Conservation (phyloP, 768 basidiomycete species). For the Hysterangium stoloniferum region DNA sequence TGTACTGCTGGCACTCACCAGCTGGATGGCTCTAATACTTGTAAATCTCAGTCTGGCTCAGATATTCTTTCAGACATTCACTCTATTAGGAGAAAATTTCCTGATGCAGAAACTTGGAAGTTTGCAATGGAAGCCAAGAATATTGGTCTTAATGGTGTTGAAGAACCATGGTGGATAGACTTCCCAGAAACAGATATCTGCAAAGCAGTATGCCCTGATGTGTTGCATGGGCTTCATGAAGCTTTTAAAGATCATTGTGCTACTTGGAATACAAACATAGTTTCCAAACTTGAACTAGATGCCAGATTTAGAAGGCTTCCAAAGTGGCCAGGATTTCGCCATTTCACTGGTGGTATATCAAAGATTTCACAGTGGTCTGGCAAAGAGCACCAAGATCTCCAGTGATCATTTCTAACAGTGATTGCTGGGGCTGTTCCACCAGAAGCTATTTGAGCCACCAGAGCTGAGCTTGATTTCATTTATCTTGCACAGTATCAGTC, state of each 20-base stretch:
- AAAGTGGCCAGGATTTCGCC: conserved; percentile 25
- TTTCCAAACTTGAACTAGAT: conserved; percentile 30
- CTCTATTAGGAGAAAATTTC: background rate
- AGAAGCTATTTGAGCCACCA: background rate
- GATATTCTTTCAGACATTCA: background rate
- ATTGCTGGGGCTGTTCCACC: conserved; percentile 4
- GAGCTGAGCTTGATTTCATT: conserved; percentile 21
- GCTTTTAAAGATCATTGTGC: conserved; percentile 15
- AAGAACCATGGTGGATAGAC: conserved; percentile 13
- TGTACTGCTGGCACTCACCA: background rate
- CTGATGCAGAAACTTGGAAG: background rate
- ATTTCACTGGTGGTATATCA: conserved; percentile 39
- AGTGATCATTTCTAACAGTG: background rate
- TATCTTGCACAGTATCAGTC: conserved; percentile 21
- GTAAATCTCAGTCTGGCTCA: background rate
- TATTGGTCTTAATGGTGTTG: background rate
- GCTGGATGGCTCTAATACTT: background rate
- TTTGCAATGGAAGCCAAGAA: background rate
- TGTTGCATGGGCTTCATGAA: conserved; percentile 5
- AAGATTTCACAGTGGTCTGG: conserved; percentile 36
- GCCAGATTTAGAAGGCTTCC: conserved; percentile 26
- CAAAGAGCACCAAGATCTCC: conserved; percentile 23
- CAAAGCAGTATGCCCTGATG: background rate
- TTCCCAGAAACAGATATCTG: conserved; percentile 13
- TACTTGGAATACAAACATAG: conserved; percentile 19